Base-by-base conservation (phyloP, 441 rosid species). In the Croton laevigatus region DNA sequence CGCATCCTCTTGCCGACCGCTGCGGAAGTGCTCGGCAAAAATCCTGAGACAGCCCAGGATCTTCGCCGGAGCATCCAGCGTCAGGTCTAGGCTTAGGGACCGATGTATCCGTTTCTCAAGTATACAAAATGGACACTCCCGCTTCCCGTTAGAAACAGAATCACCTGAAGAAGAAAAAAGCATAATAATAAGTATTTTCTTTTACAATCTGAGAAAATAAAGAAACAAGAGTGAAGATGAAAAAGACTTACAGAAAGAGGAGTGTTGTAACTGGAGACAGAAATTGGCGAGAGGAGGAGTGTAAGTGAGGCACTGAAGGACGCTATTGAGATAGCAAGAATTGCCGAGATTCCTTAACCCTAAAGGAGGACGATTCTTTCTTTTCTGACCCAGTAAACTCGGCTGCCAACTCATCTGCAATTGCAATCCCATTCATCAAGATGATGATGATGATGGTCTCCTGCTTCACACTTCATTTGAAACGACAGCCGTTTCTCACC, bases 281-380 rank as follows among this genome's bases (percentile, higher is more conserved):
- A 93, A 93, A 86, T 95, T 89, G 68, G 99, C 99, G 59, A 95
- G 86, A 23, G 99, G 99, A 73, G 99, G 97, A 59, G 99, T 93
- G 83, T 89, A 89, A 69, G 99, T 95, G 70, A 95, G 99, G 70
- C 99, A 95, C 88, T 95, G 99, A 60, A 95, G 96, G 72, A 95
- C 99, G 86, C 96, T 89, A 81, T 95, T 95, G 73, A 95, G 90
- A 76, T 95, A 95, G 66, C 99, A 95, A 44, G 98, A 85, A 80
- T 95, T 95, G 78, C 99, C 97, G 79, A 95, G 98, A 78, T 95
- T 95, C 68, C 74, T 84, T 59, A 95, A 82, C 78, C 99, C 98
- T 84, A 95, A 70, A 19, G 99, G 99, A 42, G 94, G 91, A 10
- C 92, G 87, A 48, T 77, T 86, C 71, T 87, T 87, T 71, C 97